These are phyloP conservation scores for Rhynchosporium secalis DNA, from an alignment of 2,329 filamentous ascomycete genomes.

Conservation along the genomic window DNA sequence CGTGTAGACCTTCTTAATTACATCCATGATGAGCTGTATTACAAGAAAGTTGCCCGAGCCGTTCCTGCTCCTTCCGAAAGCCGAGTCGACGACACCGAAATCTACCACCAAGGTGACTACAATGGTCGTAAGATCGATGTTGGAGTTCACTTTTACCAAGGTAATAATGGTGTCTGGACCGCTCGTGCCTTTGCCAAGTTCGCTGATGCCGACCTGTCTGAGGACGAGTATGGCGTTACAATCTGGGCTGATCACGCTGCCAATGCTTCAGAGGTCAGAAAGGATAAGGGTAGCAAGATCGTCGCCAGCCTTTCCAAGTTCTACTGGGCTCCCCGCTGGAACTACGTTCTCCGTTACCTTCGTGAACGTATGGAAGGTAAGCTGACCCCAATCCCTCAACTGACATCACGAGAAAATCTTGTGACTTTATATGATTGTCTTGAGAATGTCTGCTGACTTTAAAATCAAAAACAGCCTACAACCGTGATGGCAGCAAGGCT, in stretches of 20 bases:
- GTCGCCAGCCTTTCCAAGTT: conserved; percentile 12
- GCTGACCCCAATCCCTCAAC: background rate
- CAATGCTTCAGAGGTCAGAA: conserved; percentile 14
- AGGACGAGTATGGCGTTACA: background rate
- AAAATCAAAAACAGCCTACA: conserved; percentile 2
- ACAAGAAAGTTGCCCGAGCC: background rate
- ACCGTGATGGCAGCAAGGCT: conserved; percentile 12
- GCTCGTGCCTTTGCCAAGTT: conserved; percentile 12
- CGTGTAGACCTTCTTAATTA: conserved; percentile 15
- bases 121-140: conserved; percentile 10
- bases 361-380: conserved; percentile 11
- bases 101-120: conserved; percentile 10
- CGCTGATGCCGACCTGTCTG: background rate
- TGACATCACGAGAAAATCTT: background rate
- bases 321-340: conserved; percentile 24
- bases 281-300: conserved; percentile 14
- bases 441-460: background rate
- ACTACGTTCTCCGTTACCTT: conserved; percentile 18
- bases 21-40: conserved; percentile 14
- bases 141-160: conserved; percentile 14
- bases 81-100: conserved; percentile 3
- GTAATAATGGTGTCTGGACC: background rate
- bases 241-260: conserved; percentile 6
- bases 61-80: background rate
- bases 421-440: background rate